These are phyloP conservation scores for Limonium bicolor DNA, from an alignment of 148 eudicot genomes.

Conservation along the genomic window DNA sequence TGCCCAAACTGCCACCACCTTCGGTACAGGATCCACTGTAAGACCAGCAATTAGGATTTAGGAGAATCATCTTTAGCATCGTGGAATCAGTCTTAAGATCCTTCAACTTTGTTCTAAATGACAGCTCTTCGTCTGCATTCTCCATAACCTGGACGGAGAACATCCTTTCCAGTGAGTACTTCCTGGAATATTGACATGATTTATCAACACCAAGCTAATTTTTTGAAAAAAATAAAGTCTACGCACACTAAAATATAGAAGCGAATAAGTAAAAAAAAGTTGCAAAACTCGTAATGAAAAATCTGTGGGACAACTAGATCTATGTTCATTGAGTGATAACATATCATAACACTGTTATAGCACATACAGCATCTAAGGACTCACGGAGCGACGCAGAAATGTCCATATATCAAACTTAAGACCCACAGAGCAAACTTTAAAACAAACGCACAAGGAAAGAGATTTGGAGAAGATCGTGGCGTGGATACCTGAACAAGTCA, in stretches of 20 bases:
- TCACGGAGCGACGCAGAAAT: too few relatives aligned
- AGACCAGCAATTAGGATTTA: conserved; percentile 75
- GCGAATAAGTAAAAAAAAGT: neutral
- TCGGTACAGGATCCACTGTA: conserved; percentile 38
- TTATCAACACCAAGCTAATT: too few relatives aligned
- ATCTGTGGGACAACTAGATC: neutral
- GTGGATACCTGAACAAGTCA: conserved; percentile 65
- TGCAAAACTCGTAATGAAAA: neutral
- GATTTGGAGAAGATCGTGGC: neutral
- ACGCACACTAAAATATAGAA: neutral
- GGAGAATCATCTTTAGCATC: conserved; percentile 53
- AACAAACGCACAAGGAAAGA: too few relatives aligned
- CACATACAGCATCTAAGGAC: too few relatives aligned
- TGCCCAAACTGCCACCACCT: conserved; percentile 18
- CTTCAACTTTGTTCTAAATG: conserved; percentile 67
- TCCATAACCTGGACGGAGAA: conserved; percentile 63
- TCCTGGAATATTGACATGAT: too few relatives aligned
- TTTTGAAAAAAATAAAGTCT: neutral
- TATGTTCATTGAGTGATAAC: neutral
- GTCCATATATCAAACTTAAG: too few relatives aligned
- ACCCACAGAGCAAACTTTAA: too few relatives aligned
- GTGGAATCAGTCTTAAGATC: conserved; percentile 48
- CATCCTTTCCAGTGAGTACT: conserved; percentile 78
- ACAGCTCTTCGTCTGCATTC: conserved; percentile 75
- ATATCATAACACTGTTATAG: too few relatives aligned